Evolutionary conservation across 345 rosid species (phyloP).

Genomic region (Melaleuca quinquenervia): DNA sequence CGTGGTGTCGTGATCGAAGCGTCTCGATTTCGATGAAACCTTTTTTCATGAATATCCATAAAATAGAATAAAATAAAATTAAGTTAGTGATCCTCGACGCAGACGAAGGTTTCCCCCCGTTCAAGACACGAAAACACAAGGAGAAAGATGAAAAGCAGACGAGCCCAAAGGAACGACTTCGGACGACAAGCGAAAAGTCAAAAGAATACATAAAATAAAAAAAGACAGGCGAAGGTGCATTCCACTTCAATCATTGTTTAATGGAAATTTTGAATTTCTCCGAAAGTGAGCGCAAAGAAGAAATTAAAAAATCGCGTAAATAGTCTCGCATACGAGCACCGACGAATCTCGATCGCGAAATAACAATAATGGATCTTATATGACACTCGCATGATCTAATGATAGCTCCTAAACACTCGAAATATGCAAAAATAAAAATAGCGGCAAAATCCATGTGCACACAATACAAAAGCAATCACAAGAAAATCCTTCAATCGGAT

Average conservation of each 20-base stretch:
- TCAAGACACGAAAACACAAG: too few relatives aligned
- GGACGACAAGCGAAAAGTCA: not conserved
- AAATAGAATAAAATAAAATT: not conserved
- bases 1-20: not conserved
- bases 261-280: not conserved
- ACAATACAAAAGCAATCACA: not conserved
- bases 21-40: not conserved
- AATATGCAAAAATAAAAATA: not conserved
- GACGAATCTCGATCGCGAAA: not conserved
- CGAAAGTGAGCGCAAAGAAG: not conserved
- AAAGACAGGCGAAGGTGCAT: not conserved
- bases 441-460: not conserved
- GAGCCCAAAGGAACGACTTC: not conserved
- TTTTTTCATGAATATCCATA: not conserved
- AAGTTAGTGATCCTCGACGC: not conserved
- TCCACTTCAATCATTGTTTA: not conserved
- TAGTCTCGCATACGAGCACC: not conserved
- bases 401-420: not conserved
- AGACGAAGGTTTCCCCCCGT: not conserved
- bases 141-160: not conserved
- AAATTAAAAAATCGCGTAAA: not conserved
- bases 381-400: not conserved
- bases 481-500: not conserved
- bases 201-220: not conserved
- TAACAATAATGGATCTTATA: rapidly evolving